These are phyloP conservation scores for Suhomyces terraborum DNA, from an alignment of 1,139 yeast genomes.

Conservation along the genomic window DNA sequence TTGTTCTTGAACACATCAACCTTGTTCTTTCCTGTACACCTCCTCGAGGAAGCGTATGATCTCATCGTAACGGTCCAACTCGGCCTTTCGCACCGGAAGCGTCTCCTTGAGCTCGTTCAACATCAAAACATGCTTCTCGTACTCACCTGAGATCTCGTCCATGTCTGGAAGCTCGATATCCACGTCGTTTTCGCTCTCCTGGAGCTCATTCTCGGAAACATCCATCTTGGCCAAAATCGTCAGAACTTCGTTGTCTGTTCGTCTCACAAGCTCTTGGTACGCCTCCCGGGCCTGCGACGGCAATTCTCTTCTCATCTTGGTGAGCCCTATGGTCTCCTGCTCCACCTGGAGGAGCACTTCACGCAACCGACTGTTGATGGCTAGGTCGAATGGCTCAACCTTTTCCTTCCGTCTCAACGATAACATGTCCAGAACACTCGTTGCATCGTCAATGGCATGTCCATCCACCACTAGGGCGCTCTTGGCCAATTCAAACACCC, in stretches of 20 bases:
- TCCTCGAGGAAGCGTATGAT: conserved; percentile 35
- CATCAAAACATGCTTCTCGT: conserved; percentile 28
- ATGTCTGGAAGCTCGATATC: conserved; percentile 19
- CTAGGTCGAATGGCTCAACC: conserved; percentile 65
- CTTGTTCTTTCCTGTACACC: conserved; percentile 11
- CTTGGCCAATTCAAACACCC: conserved; percentile 54
- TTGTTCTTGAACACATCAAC: background rate
- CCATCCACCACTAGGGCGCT: conserved; percentile 56
- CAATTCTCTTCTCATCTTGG: conserved; percentile 53
- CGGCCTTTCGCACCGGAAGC: conserved; percentile 37
- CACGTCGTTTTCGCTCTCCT: conserved; percentile 13
- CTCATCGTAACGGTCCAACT: conserved; percentile 34
- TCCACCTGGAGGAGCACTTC: conserved; percentile 57
- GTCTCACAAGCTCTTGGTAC: conserved; percentile 31
- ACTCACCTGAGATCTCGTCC: conserved; percentile 28
- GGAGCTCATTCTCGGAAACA: conserved; percentile 8
- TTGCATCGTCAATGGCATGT: conserved; percentile 24
- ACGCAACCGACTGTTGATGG: conserved; percentile 55
- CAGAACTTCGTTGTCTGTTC: conserved; percentile 39
- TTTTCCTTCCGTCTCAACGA: conserved; percentile 35
- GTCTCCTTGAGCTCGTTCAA: conserved; percentile 30
- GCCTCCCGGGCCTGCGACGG: conserved; percentile 40
- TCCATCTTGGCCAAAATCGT: conserved; percentile 25
- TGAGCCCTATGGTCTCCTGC: conserved; percentile 54
- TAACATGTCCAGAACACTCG: conserved; percentile 26